Conservation (phyloP, 257 asterid species). For the Knoxia roxburghii region DNA sequence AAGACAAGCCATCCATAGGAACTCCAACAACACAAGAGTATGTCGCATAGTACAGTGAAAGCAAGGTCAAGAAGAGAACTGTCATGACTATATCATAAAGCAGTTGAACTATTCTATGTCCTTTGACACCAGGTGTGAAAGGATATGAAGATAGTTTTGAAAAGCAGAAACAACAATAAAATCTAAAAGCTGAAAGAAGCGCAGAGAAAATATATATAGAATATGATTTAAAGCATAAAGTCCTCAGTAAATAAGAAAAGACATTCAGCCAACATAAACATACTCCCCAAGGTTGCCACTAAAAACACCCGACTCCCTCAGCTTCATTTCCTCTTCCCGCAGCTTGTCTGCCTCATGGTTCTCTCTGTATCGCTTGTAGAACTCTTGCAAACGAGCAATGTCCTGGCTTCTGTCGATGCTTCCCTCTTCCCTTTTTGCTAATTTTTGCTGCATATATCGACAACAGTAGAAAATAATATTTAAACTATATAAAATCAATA, state of each 20-base stretch:
- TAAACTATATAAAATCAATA: neutral
- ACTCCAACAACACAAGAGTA: neutral
- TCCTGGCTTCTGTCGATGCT: slow-evolving; percentile 85
- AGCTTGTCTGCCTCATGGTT: slow-evolving; percentile 71
- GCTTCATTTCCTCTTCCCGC: slow-evolving; percentile 78
- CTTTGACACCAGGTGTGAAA: neutral
- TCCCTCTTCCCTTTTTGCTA: slow-evolving; percentile 88
- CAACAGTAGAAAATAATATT: slow-evolving; percentile 15
- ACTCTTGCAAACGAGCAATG: slow-evolving; percentile 79
- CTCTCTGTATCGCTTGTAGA: slow-evolving; percentile 71
- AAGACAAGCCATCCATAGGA: neutral
- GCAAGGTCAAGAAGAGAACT: neutral
- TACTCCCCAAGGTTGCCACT: slow-evolving; percentile 98
- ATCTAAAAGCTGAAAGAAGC: neutral
- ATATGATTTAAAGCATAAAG: neutral
- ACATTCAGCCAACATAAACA: slow-evolving; percentile 32
- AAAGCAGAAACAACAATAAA: neutral
- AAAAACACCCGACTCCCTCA: slow-evolving; percentile 88
- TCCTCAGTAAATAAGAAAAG: neutral
- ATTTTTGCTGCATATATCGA: slow-evolving; percentile 68
- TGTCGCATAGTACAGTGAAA: neutral
- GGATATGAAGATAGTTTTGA: neutral
- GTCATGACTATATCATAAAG: too few relatives aligned
- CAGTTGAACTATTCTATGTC: too few relatives aligned
- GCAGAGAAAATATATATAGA: neutral